Base-by-base conservation (phyloP, 441 rosid genomes). In the Syzygium syzygioides region DNA sequence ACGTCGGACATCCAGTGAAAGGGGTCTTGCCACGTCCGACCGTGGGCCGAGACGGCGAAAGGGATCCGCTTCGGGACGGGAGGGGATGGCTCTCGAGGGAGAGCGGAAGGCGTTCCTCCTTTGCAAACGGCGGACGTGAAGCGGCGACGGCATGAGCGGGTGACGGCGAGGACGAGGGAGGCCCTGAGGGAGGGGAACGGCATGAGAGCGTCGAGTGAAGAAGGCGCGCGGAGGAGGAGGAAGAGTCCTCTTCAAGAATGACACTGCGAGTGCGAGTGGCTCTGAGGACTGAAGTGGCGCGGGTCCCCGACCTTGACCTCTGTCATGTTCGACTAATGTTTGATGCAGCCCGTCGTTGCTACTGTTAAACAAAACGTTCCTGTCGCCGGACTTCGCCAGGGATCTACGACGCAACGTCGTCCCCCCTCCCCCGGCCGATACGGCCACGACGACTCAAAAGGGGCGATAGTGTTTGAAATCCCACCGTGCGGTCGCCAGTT, bases 1-100 rank as follows among this genome's bases (percentile, higher is more conserved):
- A 94, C 93, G 88, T 95, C 68, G 52, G 92, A 91, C 99, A 97
- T 97, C 99, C 99, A 97, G 86, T 87, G 94, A 93, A 91, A 95
- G 18, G 97, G 98, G 90, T 97, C 99, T 79, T 93, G 94, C 94
- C 95, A 92, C 4, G 96, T 93, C 83, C 86, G 89, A 10, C 97
- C 98, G 83, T 94, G 98, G 55, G 93, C 91, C 18, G 95, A 92
- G 92, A 91, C 90, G 3, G 92, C 54, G 91, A 93, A 93, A 20
- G 98, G 96, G 60, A 93, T 90, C 90, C 91, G 94, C 92, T 95
- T 97, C 23, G 98, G 92, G 79, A 89, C 80, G 9, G 97, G 97
- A 89, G 95, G 98, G 87, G 91, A 45, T 45, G 48, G 20, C 14
- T 50, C 45, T 20, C 37, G 48, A 50, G 90, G 88, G 80, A 89